Percentiles rank a stretch among this genome's conserved stretches.
Evolutionary conservation across 176 grass and related monocot genomes (phyloP).

Genomic region (Oryza meridionalis): DNA sequence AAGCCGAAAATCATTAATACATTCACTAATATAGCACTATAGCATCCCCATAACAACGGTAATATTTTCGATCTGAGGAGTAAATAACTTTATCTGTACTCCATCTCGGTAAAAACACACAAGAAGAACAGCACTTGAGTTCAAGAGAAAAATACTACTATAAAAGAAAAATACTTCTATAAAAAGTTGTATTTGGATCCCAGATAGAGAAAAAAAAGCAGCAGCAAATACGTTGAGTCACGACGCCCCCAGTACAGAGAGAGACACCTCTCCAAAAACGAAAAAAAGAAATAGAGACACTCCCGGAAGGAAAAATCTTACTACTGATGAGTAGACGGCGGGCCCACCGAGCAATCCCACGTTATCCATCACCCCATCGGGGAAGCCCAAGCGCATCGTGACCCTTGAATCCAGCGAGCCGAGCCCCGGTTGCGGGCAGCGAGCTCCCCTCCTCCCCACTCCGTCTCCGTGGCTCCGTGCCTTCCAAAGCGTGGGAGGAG

Average conservation of each 20-base stretch:
- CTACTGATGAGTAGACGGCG: neutral
- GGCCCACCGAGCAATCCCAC: conserved; percentile 40
- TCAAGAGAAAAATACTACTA: neutral
- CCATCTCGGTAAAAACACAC: neutral
- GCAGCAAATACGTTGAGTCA: neutral
- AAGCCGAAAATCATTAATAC: neutral
- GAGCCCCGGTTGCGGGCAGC: conserved; percentile 13
- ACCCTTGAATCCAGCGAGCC: conserved; percentile 25
- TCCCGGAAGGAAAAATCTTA: conserved; percentile 26
- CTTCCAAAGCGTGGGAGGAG: neutral
- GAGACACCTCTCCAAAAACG: no score
- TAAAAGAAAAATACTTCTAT: no score
- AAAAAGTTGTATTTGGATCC: neutral
- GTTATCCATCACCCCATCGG: conserved; percentile 43
- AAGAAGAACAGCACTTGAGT: neutral
- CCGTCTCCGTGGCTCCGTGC: neutral
- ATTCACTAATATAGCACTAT: neutral
- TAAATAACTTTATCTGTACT: neutral
- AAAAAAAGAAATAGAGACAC: neutral
- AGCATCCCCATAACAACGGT: neutral
- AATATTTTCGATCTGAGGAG: neutral
- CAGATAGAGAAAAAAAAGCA: neutral
- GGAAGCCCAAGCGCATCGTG: neutral
- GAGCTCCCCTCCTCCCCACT: neutral
- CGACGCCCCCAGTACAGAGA: neutral